Conservation (phyloP, 371 early-diverging fungal genomes). For the Lichtheimia corymbifera region DNA sequence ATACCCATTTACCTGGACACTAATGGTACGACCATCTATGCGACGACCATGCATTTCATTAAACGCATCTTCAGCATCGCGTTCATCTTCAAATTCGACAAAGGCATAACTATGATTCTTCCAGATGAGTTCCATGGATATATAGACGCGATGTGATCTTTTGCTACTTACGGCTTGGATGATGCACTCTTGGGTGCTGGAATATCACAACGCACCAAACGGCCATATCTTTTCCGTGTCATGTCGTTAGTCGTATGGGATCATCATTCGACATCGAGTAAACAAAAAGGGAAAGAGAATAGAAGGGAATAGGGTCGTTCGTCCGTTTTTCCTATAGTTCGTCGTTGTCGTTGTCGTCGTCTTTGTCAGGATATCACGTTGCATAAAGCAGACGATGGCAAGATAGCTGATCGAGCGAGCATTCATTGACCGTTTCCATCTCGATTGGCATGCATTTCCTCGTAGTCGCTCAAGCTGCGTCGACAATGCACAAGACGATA, state of each 20-base stretch:
- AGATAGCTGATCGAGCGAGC: background rate
- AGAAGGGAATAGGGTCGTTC: background rate
- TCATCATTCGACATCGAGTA: background rate
- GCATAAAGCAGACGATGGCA: too few relatives aligned
- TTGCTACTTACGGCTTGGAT: constrained; percentile 64
- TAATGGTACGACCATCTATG: constrained; percentile 74
- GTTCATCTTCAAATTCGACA: constrained; percentile 86
- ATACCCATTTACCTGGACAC: constrained; percentile 67
- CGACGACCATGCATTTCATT: constrained; percentile 84
- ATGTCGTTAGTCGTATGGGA: background rate
- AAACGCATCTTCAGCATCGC: constrained; percentile 90
- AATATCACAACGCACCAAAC: constrained; percentile 82
- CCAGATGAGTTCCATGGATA: background rate
- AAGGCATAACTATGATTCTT: constrained; percentile 75
- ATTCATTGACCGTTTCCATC: background rate
- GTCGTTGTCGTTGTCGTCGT: background rate
- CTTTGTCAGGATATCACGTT: background rate
- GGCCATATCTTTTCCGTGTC: constrained; percentile 65
- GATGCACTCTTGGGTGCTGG: constrained; percentile 71
- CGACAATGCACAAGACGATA: constrained; percentile 5
- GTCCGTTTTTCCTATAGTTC: background rate
- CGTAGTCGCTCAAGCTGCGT: background rate
- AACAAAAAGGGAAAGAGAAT: background rate
- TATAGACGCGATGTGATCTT: background rate
- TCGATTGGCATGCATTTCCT: background rate